These are phyloP conservation scores for Thymus quinquecostatus DNA, from an alignment of 257 asterid genomes.

Conservation along the genomic window DNA sequence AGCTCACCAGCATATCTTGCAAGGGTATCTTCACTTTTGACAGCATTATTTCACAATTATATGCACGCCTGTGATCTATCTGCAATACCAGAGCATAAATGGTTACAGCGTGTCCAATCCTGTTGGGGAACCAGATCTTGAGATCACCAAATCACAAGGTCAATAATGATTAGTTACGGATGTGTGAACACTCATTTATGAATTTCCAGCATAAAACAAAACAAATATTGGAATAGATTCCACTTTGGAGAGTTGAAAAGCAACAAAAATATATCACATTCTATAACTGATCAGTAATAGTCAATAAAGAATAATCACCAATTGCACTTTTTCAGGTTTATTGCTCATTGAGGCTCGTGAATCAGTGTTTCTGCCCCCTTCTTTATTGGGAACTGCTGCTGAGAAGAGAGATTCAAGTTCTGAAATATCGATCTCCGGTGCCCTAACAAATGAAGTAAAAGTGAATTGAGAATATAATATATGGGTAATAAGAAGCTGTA, in stretches of 20 bases:
- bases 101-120: slow-evolving; percentile 16
- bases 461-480: slow-evolving; percentile 26
- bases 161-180: slow-evolving; percentile 15
- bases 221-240: slow-evolving; percentile 11
- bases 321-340: slow-evolving; percentile 90
- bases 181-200: not conserved
- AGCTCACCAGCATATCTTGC: slow-evolving; percentile 86
- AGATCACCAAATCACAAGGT: slow-evolving; percentile 19
- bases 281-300: not conserved
- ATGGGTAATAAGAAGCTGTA: slow-evolving; percentile 21
- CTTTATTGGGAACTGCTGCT: slow-evolving; percentile 73
- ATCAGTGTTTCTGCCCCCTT: slow-evolving; percentile 63
- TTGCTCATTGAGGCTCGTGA: slow-evolving; percentile 61
- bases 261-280: not conserved
- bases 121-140: slow-evolving; percentile 1
- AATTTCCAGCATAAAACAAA: slow-evolving; percentile 7
- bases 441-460: slow-evolving; percentile 49
- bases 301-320: slow-evolving; percentile 50
- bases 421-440: slow-evolving; percentile 88
- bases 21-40: slow-evolving; percentile 88
- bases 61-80: slow-evolving; percentile 93
- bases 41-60: slow-evolving; percentile 96
- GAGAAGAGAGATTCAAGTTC: slow-evolving; percentile 96
- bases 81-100: slow-evolving; percentile 42
- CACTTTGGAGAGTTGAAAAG: not conserved